A percentile compares a stretch with the other conserved stretches of the same genome.
phyloP scores from a whole-genome alignment of 2,329 filamentous ascomycete genomes.

The Paraphaeosphaeria sporulosa region DNA sequence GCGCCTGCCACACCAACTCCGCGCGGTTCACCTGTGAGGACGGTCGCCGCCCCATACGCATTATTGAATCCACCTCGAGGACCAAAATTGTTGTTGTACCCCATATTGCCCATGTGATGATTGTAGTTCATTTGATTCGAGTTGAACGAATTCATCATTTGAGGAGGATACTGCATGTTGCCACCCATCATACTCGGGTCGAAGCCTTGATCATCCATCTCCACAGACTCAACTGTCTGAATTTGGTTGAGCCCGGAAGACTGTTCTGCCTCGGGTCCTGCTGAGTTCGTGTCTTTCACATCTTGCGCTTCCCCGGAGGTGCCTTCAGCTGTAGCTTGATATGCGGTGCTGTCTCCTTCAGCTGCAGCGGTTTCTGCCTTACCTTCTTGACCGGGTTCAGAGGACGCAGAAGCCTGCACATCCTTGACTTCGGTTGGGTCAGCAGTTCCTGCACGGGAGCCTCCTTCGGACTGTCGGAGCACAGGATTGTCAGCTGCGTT shows the following conservation, averaged over 20 bases:
- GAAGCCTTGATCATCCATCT: constrained; percentile 31
- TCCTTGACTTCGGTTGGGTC: constrained; percentile 43
- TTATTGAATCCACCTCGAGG: constrained; percentile 56
- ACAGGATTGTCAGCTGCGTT: constrained; percentile 35
- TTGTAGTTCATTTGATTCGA: constrained; percentile 59
- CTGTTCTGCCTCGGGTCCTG: constrained; percentile 27
- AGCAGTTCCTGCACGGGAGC: constrained; percentile 39
- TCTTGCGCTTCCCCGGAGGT: constrained; percentile 18
- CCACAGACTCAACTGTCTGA: constrained; percentile 43
- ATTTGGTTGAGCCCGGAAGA: constrained; percentile 39
- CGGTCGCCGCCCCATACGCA: constrained; percentile 47
- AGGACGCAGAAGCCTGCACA: constrained; percentile 31
- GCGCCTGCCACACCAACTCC: constrained; percentile 72
- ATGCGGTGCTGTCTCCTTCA: constrained; percentile 13
- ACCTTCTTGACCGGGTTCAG: constrained; percentile 41
- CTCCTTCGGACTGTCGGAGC: constrained; percentile 38
- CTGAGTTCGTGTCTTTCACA: constrained; percentile 25
- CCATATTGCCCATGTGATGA: constrained; percentile 51
- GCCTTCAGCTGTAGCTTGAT: constrained; percentile 13
- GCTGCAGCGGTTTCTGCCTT: constrained; percentile 26
- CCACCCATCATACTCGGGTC: constrained; percentile 39
- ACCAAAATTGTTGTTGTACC: constrained; percentile 47
- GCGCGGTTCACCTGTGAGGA: constrained; percentile 50
- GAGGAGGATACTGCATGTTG: constrained; percentile 31
- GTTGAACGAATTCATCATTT: constrained; percentile 60